Evolutionary conservation across 2,329 filamentous ascomycete species (phyloP), one percentile per base, ranked within the genome.

Genomic region (Mariannaea sp.): DNA sequence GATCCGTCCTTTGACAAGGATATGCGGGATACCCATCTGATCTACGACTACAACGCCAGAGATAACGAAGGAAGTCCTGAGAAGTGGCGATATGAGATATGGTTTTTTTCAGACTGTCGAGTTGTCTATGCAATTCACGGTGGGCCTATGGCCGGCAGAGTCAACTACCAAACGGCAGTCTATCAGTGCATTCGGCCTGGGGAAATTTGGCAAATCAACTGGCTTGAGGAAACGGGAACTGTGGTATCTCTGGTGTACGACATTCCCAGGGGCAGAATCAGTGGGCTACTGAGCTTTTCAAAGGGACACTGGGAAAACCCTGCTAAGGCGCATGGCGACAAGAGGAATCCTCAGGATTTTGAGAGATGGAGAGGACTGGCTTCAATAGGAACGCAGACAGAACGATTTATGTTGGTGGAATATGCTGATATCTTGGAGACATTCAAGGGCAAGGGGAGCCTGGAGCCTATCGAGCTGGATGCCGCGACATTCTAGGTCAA

Each of bases 21-120:
- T 55, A 74, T 84, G 29, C 72, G 72, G 36, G 73, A 84, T 59
- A 74, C 77, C 3, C 80, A 84, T 56, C 70, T 84, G 1, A 72
- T 84, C 47, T 84, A 85, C 65, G 80, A 84, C 58, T 83, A 84
- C 58, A 72, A 77, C 33, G 80, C 78, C 1, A 67, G 77, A 46
- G 75, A 80, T 49, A 58, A 56, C 2, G 50, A 75, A 1, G 79
- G 80, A 8, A 78, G 78, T 5, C 75, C 79, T 0, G 78, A 83
- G 45, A 84, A 81, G 64, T 85, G 81, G 82, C 76, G 79, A 2
- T 85, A 85, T 59, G 82, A 85, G 55, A 77, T 85, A 63, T 84
- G 82, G 81, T 83, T 83, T 68, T 80, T 79, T 60, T 81, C 76
- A n/a, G 68, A 76, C 14, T 69, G 75, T 48, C 75, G 80, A 4